Percentiles rank a stretch among this genome's conserved stretches.
Evolutionary conservation across 2,329 filamentous ascomycete species (phyloP).

Genomic region (Tothia fuscella): DNA sequence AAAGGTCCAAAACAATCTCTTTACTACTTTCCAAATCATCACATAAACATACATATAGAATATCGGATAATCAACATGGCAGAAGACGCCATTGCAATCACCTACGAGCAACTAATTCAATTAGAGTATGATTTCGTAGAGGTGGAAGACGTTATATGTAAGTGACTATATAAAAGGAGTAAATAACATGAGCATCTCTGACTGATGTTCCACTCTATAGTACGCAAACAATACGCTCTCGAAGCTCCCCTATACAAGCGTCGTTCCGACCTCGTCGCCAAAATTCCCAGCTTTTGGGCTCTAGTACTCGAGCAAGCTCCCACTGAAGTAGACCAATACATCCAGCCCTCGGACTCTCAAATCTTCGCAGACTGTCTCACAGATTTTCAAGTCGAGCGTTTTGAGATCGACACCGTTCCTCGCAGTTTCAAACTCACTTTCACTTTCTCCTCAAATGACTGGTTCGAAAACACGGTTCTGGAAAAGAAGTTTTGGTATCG

Average conservation of each 20-base stretch:
- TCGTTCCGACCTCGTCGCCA: conserved; percentile 55
- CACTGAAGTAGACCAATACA: conserved; percentile 74
- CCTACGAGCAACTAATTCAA: conserved; percentile 65
- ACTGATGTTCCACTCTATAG: conserved; percentile 31
- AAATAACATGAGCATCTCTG: neutral
- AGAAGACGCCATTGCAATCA: conserved; percentile 27
- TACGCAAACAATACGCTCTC: conserved; percentile 60
- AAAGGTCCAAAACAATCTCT: too few species aligned
- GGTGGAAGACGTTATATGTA: conserved; percentile 72
- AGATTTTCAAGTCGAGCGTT: conserved; percentile 61
- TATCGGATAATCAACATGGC: conserved; percentile 4
- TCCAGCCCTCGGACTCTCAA: conserved; percentile 67
- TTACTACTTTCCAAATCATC: too few species aligned
- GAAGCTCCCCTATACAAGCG: conserved; percentile 62
- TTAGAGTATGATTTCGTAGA: conserved; percentile 78
- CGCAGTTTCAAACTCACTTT: conserved; percentile 56
- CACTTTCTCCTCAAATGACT: conserved; percentile 64
- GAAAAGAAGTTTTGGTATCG: conserved; percentile 92
- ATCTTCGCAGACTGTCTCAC: conserved; percentile 58
- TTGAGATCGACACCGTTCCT: conserved; percentile 64
- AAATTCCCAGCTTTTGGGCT: conserved; percentile 88
- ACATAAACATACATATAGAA: too few species aligned
- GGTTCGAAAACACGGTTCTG: conserved; percentile 64
- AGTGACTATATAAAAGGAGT: conserved; percentile 23
- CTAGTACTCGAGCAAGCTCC: conserved; percentile 82